Evolutionary conservation across 192 early-diverging fungal genomes (phyloP).

Genomic region (Backusella luteola): DNA sequence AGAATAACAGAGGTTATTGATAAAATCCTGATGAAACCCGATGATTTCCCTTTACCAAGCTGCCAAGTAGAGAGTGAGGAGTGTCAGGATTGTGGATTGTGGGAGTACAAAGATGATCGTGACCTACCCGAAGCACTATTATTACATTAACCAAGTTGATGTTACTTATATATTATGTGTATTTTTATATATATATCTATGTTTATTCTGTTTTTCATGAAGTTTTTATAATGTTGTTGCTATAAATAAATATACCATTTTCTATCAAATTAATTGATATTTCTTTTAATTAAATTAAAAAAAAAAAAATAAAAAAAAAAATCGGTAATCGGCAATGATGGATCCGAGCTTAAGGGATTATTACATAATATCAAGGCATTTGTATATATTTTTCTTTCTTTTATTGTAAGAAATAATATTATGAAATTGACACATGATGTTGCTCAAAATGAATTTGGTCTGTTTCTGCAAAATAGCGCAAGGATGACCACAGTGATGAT

Average conservation of each 20-base stretch:
- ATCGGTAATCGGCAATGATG: no score
- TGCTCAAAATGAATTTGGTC: neutral
- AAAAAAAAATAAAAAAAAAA: no score
- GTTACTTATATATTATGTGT: neutral
- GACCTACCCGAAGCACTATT: neutral
- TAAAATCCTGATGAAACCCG: slow-evolving; percentile 44
- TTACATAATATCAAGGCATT: neutral
- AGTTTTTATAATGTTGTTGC: neutral
- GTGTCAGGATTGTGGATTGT: slow-evolving; percentile 76
- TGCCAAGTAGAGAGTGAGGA: slow-evolving; percentile 33
- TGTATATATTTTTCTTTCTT: neutral
- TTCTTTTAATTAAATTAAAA: no score
- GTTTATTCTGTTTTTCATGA: neutral
- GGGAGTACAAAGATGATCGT: slow-evolving; percentile 55
- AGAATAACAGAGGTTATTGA: slow-evolving; percentile 77
- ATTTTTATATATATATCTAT: neutral
- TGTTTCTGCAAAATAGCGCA: no score
- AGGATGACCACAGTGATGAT: no score
- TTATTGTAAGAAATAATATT: neutral
- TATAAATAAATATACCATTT: neutral
- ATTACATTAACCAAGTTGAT: neutral
- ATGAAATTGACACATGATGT: neutral
- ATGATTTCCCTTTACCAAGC: slow-evolving; percentile 36
- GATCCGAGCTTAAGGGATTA: neutral
- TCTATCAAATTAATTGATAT: no score